Percentiles rank a stretch among this genome's conserved stretches.
Evolutionary conservation across 192 early-diverging fungal species (phyloP).

Genomic region (Backusella liffmaniae): DNA sequence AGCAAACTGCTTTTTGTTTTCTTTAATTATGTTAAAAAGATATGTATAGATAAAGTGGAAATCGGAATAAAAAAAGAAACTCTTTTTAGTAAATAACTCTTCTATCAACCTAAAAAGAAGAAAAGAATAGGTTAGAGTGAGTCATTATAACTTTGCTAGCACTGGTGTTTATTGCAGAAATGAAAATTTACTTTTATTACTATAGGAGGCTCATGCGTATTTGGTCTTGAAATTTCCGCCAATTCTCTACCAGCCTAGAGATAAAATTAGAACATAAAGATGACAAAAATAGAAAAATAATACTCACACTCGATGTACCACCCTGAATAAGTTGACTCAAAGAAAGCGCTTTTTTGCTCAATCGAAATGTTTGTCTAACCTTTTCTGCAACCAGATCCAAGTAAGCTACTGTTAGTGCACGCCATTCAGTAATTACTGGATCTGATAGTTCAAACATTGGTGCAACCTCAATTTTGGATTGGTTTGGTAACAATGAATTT

Average conservation of each 20-base stretch:
- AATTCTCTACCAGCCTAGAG: conserved; percentile 76
- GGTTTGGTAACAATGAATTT: conserved; percentile 37
- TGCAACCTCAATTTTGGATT: conserved; percentile 45
- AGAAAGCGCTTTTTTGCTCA: conserved; percentile 57
- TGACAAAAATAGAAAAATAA: not conserved
- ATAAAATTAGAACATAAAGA: not conserved
- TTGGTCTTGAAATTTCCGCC: conserved; percentile 71
- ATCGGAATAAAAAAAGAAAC: not conserved
- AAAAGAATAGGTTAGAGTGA: not conserved
- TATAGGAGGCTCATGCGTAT: conserved; percentile 90
- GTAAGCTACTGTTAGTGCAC: conserved; percentile 83
- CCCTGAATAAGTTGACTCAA: conserved; percentile 87
- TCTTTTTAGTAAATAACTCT: conserved; percentile 8
- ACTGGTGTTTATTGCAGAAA: not conserved
- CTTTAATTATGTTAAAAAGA: not conserved
- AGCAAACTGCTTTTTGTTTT: no score
- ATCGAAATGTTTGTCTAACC: conserved; percentile 57
- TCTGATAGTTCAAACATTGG: conserved; percentile 79
- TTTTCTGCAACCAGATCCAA: conserved; percentile 71
- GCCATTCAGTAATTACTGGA: conserved; percentile 90
- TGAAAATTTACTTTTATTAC: conserved; percentile 56
- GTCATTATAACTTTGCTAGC: not conserved
- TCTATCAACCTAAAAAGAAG: conserved; percentile 6
- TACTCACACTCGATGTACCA: conserved; percentile 84
- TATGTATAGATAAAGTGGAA: not conserved